These are phyloP conservation scores for Elsinoe arachidis DNA, from an alignment of 2,329 filamentous ascomycete genomes.

Conservation along the genomic window DNA sequence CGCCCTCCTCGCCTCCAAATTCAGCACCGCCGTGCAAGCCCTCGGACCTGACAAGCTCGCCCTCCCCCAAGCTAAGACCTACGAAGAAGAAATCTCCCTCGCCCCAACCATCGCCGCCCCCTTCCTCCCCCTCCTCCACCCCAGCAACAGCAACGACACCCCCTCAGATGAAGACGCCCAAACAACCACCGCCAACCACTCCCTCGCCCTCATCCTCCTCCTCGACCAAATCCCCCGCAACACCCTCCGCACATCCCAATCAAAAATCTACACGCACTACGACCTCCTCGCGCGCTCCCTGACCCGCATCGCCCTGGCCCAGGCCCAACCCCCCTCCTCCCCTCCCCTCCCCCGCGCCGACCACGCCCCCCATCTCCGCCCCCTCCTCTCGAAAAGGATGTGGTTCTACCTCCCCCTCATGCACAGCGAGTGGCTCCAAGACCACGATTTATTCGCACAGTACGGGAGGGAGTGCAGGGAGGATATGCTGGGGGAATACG, in stretches of 20 bases:
- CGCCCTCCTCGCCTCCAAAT: constrained; percentile 26
- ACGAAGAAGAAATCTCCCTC: constrained; percentile 21
- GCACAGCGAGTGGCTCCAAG: constrained; percentile 5
- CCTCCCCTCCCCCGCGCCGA: neutral
- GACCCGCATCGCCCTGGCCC: constrained; percentile 21
- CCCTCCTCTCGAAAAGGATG: neutral
- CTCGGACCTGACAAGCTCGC: constrained; percentile 29
- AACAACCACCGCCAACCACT: constrained; percentile 27
- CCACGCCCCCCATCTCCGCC: neutral
- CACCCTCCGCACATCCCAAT: constrained; percentile 45
- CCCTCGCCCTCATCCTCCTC: constrained; percentile 46
- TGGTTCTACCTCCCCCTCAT: constrained; percentile 11
- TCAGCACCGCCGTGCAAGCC: constrained; percentile 29
- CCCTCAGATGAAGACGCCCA: neutral
- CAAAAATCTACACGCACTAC: constrained; percentile 46
- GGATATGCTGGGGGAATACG: neutral
- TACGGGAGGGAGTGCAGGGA: neutral
- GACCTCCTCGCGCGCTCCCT: constrained; percentile 39
- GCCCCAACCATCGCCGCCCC: constrained; percentile 26
- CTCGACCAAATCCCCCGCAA: constrained; percentile 58
- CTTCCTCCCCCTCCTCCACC: constrained; percentile 29
- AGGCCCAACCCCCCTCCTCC: too few species aligned
- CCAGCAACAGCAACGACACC: constrained; percentile 7
- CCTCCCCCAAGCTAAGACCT: constrained; percentile 23
- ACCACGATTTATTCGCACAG: neutral